Evolutionary conservation across 2,329 filamentous ascomycete genomes (phyloP).

Genomic region (Stylonectria norvegica): DNA sequence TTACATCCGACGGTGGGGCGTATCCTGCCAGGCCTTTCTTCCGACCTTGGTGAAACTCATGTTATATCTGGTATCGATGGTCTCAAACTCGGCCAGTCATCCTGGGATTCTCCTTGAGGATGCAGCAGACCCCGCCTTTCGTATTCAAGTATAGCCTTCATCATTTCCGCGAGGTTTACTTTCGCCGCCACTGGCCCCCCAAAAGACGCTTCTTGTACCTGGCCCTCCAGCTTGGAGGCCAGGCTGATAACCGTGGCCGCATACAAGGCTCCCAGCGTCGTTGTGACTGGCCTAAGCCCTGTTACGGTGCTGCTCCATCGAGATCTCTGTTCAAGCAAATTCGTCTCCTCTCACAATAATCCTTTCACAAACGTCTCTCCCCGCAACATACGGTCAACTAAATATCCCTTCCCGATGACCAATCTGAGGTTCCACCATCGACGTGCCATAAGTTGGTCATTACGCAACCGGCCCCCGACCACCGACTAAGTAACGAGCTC

Average conservation of each 20-base stretch:
- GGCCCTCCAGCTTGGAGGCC: slow-evolving; percentile 10
- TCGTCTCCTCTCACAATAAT: slow-evolving; percentile 10
- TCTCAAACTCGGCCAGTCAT: slow-evolving; percentile 3
- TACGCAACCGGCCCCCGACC: too few species aligned
- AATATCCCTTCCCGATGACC: slow-evolving; percentile 3
- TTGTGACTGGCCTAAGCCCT: slow-evolving; percentile 17
- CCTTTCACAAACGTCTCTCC: slow-evolving; percentile 15
- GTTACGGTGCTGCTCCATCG: slow-evolving; percentile 27
- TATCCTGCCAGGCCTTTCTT: slow-evolving; percentile 17
- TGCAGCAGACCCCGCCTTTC: neutral
- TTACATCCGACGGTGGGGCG: slow-evolving; percentile 20
- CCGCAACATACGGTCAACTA: slow-evolving; percentile 9
- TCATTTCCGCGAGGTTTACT: neutral
- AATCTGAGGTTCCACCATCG: slow-evolving; percentile 7
- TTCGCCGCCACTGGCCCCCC: neutral
- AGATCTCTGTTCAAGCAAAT: slow-evolving; percentile 15
- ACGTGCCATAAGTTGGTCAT: slow-evolving; percentile 1
- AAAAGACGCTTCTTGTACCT: slow-evolving; percentile 7
- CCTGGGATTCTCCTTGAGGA: neutral
- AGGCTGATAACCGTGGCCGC: slow-evolving; percentile 14
- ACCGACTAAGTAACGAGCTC: neutral
- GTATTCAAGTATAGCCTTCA: neutral
- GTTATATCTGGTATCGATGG: slow-evolving; percentile 11
- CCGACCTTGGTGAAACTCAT: neutral
- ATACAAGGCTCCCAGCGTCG: slow-evolving; percentile 15